phyloP scores from a whole-genome alignment of 2,329 filamentous ascomycete species.

The Xylariaceae sp. region DNA sequence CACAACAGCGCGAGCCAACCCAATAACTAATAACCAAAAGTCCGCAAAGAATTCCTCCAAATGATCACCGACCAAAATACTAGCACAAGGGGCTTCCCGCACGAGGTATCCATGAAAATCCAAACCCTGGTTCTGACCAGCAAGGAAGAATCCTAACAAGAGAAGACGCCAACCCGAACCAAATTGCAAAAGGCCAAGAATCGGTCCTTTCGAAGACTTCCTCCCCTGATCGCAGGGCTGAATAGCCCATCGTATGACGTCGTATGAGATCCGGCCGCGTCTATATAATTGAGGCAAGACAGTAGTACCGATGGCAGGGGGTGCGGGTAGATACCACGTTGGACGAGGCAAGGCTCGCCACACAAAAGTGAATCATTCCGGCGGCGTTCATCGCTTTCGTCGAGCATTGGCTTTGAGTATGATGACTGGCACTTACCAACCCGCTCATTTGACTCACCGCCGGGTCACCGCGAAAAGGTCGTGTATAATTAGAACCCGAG shows the following conservation, averaged over 20 bases:
- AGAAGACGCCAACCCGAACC: too few species aligned
- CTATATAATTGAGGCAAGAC: slow-evolving; percentile 22
- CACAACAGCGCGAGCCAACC: background rate
- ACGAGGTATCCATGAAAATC: background rate
- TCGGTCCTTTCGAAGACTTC: too few species aligned
- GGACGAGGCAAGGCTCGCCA: background rate
- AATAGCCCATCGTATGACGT: background rate
- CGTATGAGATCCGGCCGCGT: background rate
- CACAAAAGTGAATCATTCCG: background rate
- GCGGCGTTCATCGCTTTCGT: background rate
- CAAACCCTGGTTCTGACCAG: background rate
- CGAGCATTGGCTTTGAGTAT: background rate
- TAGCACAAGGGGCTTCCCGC: background rate
- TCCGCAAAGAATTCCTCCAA: background rate
- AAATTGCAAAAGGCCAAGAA: too few species aligned
- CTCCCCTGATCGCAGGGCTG: background rate
- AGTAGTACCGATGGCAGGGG: slow-evolving; percentile 7
- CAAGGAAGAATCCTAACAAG: too few species aligned
- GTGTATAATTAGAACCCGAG: too few species aligned
- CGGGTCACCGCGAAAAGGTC: too few species aligned
- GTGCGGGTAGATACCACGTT: background rate
- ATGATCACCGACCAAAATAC: background rate
- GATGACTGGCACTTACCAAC: background rate
- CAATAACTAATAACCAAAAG: background rate
- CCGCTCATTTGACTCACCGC: background rate